Conservation (phyloP, 352 stramenopile species). For the Phytopythium ostracodes region DNA sequence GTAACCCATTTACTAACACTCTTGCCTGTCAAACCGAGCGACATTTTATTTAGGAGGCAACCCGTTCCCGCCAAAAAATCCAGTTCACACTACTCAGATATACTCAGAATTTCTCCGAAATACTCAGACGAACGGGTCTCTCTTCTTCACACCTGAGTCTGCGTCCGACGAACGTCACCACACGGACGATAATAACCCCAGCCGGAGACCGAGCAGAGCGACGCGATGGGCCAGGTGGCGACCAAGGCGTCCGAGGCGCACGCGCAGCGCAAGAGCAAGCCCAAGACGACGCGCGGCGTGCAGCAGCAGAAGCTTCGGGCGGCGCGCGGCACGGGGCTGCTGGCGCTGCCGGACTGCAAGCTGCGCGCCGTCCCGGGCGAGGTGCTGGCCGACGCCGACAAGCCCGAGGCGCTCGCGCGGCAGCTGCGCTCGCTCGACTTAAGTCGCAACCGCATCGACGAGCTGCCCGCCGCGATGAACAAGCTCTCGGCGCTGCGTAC, state of each 20-base stretch:
- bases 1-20: no score
- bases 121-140: background rate
- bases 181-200: background rate
- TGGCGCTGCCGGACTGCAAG: constrained; percentile 71
- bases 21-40: no score
- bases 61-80: background rate
- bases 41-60: no score
- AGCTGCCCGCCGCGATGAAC: constrained; percentile 39
- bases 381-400: constrained; percentile 38
- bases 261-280: constrained; percentile 71
- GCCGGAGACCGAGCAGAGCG: no score
- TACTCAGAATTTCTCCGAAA: background rate
- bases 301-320: constrained; percentile 76
- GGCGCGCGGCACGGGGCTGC: constrained; percentile 53
- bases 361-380: constrained; percentile 67
- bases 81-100: background rate
- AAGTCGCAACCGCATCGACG: constrained; percentile 54
- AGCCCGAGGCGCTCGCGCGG: no score
- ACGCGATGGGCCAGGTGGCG: constrained; percentile 53
- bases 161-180: background rate
- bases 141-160: no score
- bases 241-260: constrained; percentile 68
- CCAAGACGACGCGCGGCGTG: constrained; percentile 70
- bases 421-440: constrained; percentile 68
- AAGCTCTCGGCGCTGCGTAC: constrained; percentile 54